Percentiles rank a stretch among this genome's conserved stretches.
phyloP scores from a whole-genome alignment of 495 filamentous ascomycete genomes.

The Penicillium macrosclerotiorum region DNA sequence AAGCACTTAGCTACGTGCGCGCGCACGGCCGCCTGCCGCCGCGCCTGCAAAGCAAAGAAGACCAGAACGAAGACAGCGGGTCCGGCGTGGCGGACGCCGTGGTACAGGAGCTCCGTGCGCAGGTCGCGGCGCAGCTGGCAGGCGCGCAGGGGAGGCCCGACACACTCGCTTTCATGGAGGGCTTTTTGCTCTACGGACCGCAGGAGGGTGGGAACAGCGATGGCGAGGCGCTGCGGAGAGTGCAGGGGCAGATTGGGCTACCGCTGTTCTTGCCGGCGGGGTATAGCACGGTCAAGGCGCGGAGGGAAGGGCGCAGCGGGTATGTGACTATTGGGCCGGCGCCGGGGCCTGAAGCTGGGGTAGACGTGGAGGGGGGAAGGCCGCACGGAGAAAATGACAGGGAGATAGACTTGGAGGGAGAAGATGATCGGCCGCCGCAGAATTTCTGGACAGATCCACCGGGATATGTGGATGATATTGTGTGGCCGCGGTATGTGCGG shows the following conservation, averaged over 20 bases:
- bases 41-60: constrained; percentile 68
- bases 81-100: constrained; percentile 37
- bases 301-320: constrained; percentile 71
- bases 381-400: not conserved
- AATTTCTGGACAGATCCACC: constrained; percentile 95
- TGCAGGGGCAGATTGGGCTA: constrained; percentile 64
- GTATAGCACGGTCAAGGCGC: constrained; percentile 55
- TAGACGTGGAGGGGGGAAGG: not conserved
- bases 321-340: constrained; percentile 76
- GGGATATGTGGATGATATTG: constrained; percentile 89
- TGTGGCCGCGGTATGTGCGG: constrained; percentile 89
- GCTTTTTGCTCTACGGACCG: constrained; percentile 74
- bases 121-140: constrained; percentile 6
- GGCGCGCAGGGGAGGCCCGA: not conserved
- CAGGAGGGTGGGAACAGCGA: constrained; percentile 17
- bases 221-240: constrained; percentile 15
- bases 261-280: constrained; percentile 71
- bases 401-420: constrained; percentile 35
- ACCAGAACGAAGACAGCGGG: constrained; percentile 64
- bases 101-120: constrained; percentile 16
- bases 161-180: constrained; percentile 64
- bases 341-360: constrained; percentile 14
- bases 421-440: constrained; percentile 48
- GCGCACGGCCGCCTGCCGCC: constrained; percentile 63
- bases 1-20: constrained; percentile 61